These are phyloP conservation scores for Laetiporus sulphureus DNA, from an alignment of 1,284 basidiomycete species.

Conservation along the genomic window DNA sequence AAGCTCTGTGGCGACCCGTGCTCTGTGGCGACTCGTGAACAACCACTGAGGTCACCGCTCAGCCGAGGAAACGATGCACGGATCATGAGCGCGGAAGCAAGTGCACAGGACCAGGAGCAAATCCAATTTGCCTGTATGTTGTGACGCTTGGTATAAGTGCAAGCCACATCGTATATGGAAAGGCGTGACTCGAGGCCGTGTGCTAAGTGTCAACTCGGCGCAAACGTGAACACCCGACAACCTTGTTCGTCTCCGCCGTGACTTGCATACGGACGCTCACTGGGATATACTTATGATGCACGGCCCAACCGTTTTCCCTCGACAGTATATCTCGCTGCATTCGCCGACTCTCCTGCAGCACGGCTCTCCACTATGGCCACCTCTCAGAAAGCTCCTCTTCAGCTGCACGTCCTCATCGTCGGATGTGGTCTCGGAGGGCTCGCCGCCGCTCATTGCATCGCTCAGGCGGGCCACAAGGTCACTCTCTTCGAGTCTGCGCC, in stretches of 20 bases:
- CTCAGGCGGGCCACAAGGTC: slow-evolving; percentile 38
- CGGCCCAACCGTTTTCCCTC: slow-evolving; percentile 1
- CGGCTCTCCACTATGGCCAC: neutral
- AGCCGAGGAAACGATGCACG: too few relatives aligned
- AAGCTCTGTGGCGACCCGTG: too few relatives aligned
- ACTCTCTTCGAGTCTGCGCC: slow-evolving; percentile 38
- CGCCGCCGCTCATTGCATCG: slow-evolving; percentile 36
- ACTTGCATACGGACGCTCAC: neutral
- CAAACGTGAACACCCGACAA: too few relatives aligned
- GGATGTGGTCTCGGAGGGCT: slow-evolving; percentile 44
- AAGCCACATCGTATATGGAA: too few relatives aligned
- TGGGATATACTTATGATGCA: slow-evolving; percentile 1
- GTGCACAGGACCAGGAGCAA: too few relatives aligned
- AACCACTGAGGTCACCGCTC: too few relatives aligned
- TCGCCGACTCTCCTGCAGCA: neutral
- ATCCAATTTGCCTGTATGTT: too few relatives aligned
- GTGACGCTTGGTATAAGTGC: too few relatives aligned
- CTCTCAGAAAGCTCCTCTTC: slow-evolving; percentile 3
- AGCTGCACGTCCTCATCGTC: slow-evolving; percentile 37
- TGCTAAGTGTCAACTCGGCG: too few relatives aligned
- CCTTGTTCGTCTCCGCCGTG: neutral
- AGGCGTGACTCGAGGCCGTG: too few relatives aligned
- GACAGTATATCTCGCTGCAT: neutral
- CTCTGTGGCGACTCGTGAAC: too few relatives aligned
- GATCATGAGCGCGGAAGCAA: too few relatives aligned